A percentile compares a stretch with the other conserved stretches of the same genome.
Conservation (phyloP, 257 asterid genomes). For the Avicennia marina region DNA sequence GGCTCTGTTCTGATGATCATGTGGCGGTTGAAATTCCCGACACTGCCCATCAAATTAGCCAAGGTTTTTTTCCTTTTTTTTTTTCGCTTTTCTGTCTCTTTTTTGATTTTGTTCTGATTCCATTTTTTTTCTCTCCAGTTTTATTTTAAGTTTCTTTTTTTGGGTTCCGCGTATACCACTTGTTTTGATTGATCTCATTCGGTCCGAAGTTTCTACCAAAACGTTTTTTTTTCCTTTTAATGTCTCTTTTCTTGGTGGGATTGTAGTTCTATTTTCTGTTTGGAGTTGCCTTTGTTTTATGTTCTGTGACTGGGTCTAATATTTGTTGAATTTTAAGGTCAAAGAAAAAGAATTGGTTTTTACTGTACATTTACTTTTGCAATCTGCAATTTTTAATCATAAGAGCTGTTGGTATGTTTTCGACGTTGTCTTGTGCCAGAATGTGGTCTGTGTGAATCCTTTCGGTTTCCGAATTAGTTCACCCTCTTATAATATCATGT, state of each 20-base stretch:
- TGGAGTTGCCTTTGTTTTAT: not conserved
- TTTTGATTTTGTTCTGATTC: not conserved
- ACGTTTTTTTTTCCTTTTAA: not conserved
- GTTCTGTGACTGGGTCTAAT: not conserved
- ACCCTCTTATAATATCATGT: not conserved
- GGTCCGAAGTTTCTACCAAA: not conserved
- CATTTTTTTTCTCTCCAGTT: not conserved
- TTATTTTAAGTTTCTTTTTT: not conserved
- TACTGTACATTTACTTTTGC: not conserved
- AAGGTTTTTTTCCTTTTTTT: conserved; percentile 31
- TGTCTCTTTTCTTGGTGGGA: not conserved
- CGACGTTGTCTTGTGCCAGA: not conserved
- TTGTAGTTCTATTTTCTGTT: not conserved
- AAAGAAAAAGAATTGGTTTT: not conserved
- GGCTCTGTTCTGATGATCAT: conserved; percentile 23
- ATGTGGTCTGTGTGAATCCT: not conserved
- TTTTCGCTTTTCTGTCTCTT: not conserved
- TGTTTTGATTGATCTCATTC: not conserved
- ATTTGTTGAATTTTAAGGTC: conserved; percentile 1
- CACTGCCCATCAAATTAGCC: conserved; percentile 80
- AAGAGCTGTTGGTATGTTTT: not conserved
- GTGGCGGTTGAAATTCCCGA: conserved; percentile 51
- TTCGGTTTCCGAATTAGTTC: not conserved
- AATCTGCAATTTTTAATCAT: not conserved
- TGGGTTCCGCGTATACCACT: not conserved